phyloP scores from a whole-genome alignment of 163 green algal genomes.

The Trebouxia gelatinosa region DNA sequence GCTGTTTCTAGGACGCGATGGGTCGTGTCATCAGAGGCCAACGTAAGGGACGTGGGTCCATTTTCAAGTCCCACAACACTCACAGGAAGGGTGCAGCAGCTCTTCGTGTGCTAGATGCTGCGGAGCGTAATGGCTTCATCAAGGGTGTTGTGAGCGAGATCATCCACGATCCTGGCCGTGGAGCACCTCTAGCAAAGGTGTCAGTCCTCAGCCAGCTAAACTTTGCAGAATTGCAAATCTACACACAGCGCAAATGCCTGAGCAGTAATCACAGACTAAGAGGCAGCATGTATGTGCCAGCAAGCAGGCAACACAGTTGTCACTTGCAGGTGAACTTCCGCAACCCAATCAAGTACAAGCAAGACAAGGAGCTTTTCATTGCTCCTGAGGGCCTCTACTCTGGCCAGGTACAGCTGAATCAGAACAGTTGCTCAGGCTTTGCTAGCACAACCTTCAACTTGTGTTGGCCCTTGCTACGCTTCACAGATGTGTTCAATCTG shows the following conservation, averaged over 20 bases:
- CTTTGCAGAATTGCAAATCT: too few species aligned
- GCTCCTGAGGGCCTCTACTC: constrained; percentile 96
- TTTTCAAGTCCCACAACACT: constrained; percentile 97
- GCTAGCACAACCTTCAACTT: too few species aligned
- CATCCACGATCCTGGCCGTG: constrained; percentile 96
- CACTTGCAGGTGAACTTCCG: constrained; percentile 89
- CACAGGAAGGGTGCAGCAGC: constrained; percentile 94
- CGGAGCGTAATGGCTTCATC: constrained; percentile 98
- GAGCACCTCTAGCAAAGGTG: constrained; percentile 94
- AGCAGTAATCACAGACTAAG: not conserved
- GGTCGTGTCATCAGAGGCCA: constrained; percentile 96
- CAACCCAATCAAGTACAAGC: constrained; percentile 88
- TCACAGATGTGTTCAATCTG: too few species aligned
- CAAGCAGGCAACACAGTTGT: not conserved
- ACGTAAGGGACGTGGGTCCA: constrained; percentile 95
- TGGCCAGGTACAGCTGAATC: constrained; percentile 68
- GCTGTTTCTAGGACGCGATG: too few species aligned
- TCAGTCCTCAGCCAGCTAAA: too few species aligned
- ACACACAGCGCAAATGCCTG: too few species aligned
- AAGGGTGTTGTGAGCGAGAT: constrained; percentile 97
- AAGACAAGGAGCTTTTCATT: constrained; percentile 97
- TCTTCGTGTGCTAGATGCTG: constrained; percentile 84
- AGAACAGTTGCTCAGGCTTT: not conserved
- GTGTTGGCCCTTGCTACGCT: too few species aligned
- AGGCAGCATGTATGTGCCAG: not conserved